Percentiles rank a stretch among this genome's conserved stretches.
These are phyloP conservation scores for Gonapodya prolifera DNA, from an alignment of 192 early-diverging fungal genomes.

Conservation along the genomic window DNA sequence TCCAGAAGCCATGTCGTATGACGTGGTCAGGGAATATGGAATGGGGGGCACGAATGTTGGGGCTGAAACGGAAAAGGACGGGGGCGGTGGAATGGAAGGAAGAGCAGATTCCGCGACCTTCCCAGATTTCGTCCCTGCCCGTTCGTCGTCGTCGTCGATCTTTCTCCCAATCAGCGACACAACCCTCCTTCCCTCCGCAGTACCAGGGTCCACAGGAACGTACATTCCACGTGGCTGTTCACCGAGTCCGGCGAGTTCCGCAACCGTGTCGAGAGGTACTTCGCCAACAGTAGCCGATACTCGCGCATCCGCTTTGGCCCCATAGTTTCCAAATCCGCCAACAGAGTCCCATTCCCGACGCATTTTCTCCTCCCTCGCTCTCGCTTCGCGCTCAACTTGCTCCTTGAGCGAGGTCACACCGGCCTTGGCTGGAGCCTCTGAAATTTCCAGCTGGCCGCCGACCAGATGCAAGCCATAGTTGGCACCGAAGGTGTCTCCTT, in stretches of 20 bases:
- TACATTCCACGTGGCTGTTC: neutral
- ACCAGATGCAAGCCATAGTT: neutral
- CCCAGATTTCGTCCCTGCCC: neutral
- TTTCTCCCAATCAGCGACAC: neutral
- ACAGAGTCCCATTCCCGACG: neutral
- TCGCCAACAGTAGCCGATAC: neutral
- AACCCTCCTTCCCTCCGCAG: neutral
- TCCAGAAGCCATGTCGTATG: too few species aligned
- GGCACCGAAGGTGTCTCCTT: neutral
- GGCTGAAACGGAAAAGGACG: too few species aligned
- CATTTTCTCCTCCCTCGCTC: neutral
- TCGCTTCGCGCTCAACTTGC: neutral
- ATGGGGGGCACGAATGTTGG: too few species aligned
- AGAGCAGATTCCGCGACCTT: neutral
- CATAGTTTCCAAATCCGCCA: neutral
- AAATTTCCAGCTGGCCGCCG: neutral
- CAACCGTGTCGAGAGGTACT: neutral
- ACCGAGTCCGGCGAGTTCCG: neutral
- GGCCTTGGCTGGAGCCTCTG: too few species aligned
- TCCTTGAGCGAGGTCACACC: neutral
- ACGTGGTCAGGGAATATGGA: too few species aligned
- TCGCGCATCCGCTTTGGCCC: neutral
- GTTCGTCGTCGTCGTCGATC: neutral
- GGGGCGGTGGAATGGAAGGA: neutral
- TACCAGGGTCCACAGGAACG: neutral